phyloP scores from a whole-genome alignment of 192 early-diverging fungal genomes.

The Linderina pennispora region DNA sequence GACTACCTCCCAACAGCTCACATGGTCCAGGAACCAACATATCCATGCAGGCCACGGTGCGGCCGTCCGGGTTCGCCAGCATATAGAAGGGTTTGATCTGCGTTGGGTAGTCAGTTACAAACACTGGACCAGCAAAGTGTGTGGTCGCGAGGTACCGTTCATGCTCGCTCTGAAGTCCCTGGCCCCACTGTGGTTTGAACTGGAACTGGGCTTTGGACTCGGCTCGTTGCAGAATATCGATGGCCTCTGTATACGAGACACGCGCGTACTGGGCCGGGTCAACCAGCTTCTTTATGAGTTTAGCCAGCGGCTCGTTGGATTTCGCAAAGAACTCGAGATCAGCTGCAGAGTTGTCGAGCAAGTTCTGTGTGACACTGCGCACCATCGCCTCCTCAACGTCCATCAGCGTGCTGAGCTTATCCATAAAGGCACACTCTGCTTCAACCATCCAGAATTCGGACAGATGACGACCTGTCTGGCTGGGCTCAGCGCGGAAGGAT shows the following conservation, averaged over 20 bases:
- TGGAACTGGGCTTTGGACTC: conserved; percentile 48
- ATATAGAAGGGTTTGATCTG: conserved; percentile 87
- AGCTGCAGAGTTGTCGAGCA: conserved; percentile 45
- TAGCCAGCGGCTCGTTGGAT: conserved; percentile 45
- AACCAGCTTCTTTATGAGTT: conserved; percentile 24
- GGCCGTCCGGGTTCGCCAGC: conserved; percentile 52
- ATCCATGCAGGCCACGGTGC: conserved; percentile 78
- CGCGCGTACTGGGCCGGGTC: conserved; percentile 53
- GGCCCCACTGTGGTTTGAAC: conserved; percentile 68
- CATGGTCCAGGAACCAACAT: conserved; percentile 78
- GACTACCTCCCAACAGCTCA: conserved; percentile 77
- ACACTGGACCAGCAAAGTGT: conserved; percentile 64
- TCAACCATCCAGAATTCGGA: conserved; percentile 96
- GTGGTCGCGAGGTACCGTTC: conserved; percentile 71
- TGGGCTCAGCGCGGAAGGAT: conserved; percentile 79
- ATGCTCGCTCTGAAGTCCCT: conserved; percentile 74
- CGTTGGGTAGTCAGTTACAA: conserved; percentile 85
- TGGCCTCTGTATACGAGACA: conserved; percentile 71
- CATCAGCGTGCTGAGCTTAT: conserved; percentile 53
- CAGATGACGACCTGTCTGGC: conserved; percentile 73
- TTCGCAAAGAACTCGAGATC: conserved; percentile 53
- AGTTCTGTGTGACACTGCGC: conserved; percentile 48
- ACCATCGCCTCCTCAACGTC: conserved; percentile 66
- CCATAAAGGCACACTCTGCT: conserved; percentile 75
- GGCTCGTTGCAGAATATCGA: conserved; percentile 56